These are phyloP conservation scores for Patellaria atrata DNA, from an alignment of 495 filamentous ascomycete genomes.

Conservation along the genomic window DNA sequence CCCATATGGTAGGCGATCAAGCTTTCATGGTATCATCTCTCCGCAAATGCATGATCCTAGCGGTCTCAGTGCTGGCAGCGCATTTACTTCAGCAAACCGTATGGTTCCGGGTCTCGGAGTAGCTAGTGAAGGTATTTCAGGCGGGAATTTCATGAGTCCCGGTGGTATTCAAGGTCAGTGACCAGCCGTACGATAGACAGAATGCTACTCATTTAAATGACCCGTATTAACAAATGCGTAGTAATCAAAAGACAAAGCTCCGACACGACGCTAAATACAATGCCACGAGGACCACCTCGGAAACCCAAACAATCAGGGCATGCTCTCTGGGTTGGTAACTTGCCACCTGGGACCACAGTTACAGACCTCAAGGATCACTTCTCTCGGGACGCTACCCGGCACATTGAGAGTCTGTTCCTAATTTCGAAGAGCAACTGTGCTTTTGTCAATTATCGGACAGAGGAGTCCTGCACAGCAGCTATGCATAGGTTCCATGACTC, in stretches of 20 bases:
- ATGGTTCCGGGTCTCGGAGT: too few relatives aligned
- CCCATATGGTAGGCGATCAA: conserved; percentile 12
- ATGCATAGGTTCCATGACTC: conserved; percentile 83
- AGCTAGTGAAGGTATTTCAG: too few relatives aligned
- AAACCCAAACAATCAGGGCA: conserved; percentile 90
- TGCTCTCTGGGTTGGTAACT: conserved; percentile 92
- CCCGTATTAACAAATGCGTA: not conserved
- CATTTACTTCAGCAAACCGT: conserved; percentile 2
- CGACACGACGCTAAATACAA: conserved; percentile 22
- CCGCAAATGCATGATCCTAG: conserved; percentile 7
- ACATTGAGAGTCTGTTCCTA: conserved; percentile 81
- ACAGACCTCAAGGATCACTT: conserved; percentile 82
- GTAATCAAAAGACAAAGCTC: conserved; percentile 1
- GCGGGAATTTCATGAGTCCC: too few relatives aligned
- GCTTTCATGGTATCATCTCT: conserved; percentile 4
- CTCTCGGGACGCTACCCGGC: conserved; percentile 58
- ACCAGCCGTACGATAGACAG: too few relatives aligned
- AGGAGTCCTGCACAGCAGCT: conserved; percentile 59
- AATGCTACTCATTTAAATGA: too few relatives aligned
- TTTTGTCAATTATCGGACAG: conserved; percentile 90
- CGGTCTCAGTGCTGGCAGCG: conserved; percentile 6
- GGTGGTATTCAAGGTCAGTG: conserved; percentile 4
- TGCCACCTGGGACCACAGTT: conserved; percentile 67
- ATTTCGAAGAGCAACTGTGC: conserved; percentile 98
- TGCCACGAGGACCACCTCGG: conserved; percentile 74